A percentile compares a stretch with the other conserved stretches of the same genome.
phyloP scores from a whole-genome alignment of 768 basidiomycete genomes.

The Tricholoma matsutake region DNA sequence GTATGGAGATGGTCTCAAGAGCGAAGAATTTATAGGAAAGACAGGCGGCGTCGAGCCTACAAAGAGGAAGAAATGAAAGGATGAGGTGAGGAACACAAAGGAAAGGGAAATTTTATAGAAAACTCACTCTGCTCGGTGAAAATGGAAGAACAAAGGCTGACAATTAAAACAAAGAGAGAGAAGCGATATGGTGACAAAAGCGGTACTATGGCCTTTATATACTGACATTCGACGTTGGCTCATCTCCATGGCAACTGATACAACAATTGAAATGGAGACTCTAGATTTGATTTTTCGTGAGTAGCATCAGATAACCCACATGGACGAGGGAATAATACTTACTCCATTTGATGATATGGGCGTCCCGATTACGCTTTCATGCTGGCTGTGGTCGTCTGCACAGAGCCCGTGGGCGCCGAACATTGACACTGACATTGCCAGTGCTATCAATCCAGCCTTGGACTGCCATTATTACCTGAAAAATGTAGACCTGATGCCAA shows the following conservation, averaged over 20 bases:
- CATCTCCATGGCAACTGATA: slow-evolving; percentile 5
- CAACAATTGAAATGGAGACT: too few relatives aligned
- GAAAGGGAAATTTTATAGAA: not conserved
- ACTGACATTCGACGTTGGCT: too few relatives aligned
- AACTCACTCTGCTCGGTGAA: slow-evolving; percentile 46
- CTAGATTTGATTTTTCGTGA: too few relatives aligned
- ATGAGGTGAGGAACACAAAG: not conserved
- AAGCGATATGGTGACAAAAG: slow-evolving; percentile 1
- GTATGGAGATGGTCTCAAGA: slow-evolving; percentile 6
- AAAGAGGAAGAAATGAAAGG: slow-evolving; percentile 3
- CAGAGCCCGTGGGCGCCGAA: too few relatives aligned
- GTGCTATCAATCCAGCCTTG: too few relatives aligned
- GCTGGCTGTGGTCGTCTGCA: too few relatives aligned
- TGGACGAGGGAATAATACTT: too few relatives aligned
- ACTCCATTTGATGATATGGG: too few relatives aligned
- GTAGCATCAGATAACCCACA: too few relatives aligned
- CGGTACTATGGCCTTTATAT: not conserved
- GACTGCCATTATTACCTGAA: too few relatives aligned
- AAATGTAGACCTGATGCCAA: too few relatives aligned
- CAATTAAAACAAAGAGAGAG: slow-evolving; percentile 24
- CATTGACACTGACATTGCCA: not conserved
- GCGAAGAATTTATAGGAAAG: slow-evolving; percentile 10
- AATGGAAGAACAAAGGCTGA: slow-evolving; percentile 33
- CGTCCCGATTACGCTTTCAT: too few relatives aligned
- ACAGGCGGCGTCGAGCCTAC: slow-evolving; percentile 33